Evolutionary conservation across 495 filamentous ascomycete species (phyloP).

Genomic region (Parmelia sp.): DNA sequence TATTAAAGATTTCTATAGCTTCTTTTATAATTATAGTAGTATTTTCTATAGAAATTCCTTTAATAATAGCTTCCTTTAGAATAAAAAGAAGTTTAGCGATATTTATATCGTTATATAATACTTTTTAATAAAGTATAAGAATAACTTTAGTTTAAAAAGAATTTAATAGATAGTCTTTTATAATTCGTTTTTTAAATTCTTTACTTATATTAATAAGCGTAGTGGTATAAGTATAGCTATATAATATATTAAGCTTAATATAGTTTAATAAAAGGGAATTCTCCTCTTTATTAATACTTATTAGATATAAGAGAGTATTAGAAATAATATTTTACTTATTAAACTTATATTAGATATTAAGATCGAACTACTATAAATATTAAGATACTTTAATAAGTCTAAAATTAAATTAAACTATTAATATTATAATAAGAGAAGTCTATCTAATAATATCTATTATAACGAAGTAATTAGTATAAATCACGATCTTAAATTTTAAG

Average conservation of each 20-base stretch:
- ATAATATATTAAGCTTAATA: background rate
- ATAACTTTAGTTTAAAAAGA: background rate
- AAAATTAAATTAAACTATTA: constrained; percentile 13
- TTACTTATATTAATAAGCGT: background rate
- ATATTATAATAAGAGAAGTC: background rate
- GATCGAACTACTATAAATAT: too few species aligned
- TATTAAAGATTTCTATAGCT: too few species aligned
- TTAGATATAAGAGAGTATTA: background rate
- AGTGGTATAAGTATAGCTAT: constrained; percentile 3
- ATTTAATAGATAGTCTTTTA: background rate
- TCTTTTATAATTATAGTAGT: too few species aligned
- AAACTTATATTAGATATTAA: constrained; percentile 11
- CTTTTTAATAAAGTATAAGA: background rate
- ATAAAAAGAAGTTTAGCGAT: too few species aligned
- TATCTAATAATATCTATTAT: constrained; percentile 11
- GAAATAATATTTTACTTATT: constrained; percentile 13
- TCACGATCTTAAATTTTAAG: background rate
- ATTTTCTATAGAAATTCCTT: too few species aligned
- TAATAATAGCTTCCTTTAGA: too few species aligned
- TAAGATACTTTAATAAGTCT: background rate
- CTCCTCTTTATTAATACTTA: background rate
- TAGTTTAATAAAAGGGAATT: background rate
- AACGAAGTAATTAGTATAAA: constrained; percentile 9
- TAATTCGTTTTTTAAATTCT: background rate
- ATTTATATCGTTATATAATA: too few species aligned